Percentiles rank a stretch among this genome's conserved stretches.
These are phyloP conservation scores for Xylariales sp. DNA, from an alignment of 2,329 filamentous ascomycete genomes.

Conservation along the genomic window DNA sequence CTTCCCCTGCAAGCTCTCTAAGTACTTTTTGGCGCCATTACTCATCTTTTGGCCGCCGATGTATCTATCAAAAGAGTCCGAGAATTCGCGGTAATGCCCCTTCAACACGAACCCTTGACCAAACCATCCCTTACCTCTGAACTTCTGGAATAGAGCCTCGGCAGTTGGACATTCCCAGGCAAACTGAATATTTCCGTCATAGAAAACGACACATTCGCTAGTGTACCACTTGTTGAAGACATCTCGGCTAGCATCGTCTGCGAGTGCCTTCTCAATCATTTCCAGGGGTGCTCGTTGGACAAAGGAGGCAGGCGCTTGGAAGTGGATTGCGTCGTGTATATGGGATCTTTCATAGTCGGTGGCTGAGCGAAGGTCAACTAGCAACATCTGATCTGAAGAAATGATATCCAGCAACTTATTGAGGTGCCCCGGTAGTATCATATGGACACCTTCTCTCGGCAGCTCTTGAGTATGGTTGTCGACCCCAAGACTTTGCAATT, in stretches of 20 bases:
- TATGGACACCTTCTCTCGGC: conserved; percentile 31
- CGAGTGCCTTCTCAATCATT: conserved; percentile 45
- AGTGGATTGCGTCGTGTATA: conserved; percentile 46
- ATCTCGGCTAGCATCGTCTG: conserved; percentile 42
- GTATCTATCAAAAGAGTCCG: conserved; percentile 46
- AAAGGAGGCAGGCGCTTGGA: conserved; percentile 46
- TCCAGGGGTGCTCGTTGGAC: conserved; percentile 43
- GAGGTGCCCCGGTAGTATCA: conserved; percentile 49
- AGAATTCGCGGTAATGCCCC: conserved; percentile 52
- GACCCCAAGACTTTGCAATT: conserved; percentile 39
- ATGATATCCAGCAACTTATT: conserved; percentile 47
- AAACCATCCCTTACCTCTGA: conserved; percentile 42
- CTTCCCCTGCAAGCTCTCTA: conserved; percentile 33
- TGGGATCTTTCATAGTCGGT: conserved; percentile 46
- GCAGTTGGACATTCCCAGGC: conserved; percentile 48
- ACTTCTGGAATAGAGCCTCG: conserved; percentile 38
- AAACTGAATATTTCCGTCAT: conserved; percentile 45
- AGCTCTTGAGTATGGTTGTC: conserved; percentile 28
- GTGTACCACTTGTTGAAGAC: conserved; percentile 43
- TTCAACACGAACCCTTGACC: conserved; percentile 51
- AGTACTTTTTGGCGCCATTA: conserved; percentile 33
- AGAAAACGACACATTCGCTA: conserved; percentile 47
- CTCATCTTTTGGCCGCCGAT: conserved; percentile 41
- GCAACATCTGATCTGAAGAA: conserved; percentile 37
- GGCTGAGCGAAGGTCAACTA: conserved; percentile 46